Evolutionary conservation across 257 asterid species (phyloP).

Genomic region (Nicotiana tomentosiformis): DNA sequence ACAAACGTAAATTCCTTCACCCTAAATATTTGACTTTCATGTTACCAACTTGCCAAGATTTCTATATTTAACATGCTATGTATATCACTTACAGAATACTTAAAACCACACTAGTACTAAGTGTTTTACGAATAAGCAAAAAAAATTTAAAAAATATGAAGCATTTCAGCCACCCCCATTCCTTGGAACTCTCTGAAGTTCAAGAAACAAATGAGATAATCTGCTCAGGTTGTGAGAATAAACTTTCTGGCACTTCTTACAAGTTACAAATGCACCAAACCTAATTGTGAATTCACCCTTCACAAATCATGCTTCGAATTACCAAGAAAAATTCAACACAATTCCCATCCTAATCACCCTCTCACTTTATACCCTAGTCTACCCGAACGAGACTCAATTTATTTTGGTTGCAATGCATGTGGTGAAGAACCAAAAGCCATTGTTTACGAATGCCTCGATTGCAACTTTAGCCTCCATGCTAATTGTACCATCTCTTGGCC

Average conservation of each 20-base stretch:
- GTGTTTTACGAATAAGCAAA: not conserved
- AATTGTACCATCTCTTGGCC: not conserved
- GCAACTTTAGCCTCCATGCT: conserved; percentile 21
- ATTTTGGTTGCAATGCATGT: conserved; percentile 7
- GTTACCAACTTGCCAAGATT: not conserved
- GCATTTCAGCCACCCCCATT: conserved; percentile 12
- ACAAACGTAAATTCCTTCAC: not conserved
- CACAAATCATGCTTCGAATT: conserved; percentile 23
- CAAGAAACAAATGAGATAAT: not conserved
- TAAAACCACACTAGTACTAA: not conserved
- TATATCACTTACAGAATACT: not conserved
- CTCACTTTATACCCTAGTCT: conserved; percentile 12
- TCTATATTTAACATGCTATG: not conserved
- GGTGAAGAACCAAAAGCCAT: conserved; percentile 10
- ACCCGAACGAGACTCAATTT: not conserved
- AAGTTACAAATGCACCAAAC: conserved; percentile 1
- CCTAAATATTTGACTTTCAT: conserved; percentile 1
- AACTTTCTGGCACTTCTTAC: conserved; percentile 5
- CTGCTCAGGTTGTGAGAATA: conserved; percentile 10
- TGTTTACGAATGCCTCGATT: conserved; percentile 12
- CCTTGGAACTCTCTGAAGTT: not conserved
- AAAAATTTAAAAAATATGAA: not conserved
- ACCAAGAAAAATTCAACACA: conserved; percentile 5
- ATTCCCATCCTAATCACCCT: conserved; percentile 19
- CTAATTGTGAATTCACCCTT: conserved; percentile 15